A percentile compares a stretch with the other conserved stretches of the same genome.
phyloP scores from a whole-genome alignment of 2,329 filamentous ascomycete species.

The Diaporthe sp. region DNA sequence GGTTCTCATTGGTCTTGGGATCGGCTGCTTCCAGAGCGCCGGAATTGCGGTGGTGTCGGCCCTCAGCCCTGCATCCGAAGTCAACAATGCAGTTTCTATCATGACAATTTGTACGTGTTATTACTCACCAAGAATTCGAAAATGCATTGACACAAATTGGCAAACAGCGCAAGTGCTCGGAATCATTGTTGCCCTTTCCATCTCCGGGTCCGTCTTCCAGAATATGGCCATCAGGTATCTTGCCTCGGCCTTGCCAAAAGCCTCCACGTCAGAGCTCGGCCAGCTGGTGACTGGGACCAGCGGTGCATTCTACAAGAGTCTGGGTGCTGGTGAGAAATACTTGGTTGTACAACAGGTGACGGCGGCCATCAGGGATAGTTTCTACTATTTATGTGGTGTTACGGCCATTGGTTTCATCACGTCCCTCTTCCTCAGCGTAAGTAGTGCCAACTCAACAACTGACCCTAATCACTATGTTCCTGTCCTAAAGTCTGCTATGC shows the following conservation, averaged over 20 bases:
- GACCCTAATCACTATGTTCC: too few relatives aligned
- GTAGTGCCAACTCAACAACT: background rate
- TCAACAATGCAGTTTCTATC: slow-evolving; percentile 37
- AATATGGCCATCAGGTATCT: slow-evolving; percentile 39
- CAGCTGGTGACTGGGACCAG: slow-evolving; percentile 37
- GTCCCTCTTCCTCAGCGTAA: slow-evolving; percentile 39
- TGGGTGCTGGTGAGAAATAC: slow-evolving; percentile 11
- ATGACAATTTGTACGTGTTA: slow-evolving; percentile 38
- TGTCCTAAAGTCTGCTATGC: background rate
- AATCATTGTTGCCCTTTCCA: slow-evolving; percentile 33
- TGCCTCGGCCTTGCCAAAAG: slow-evolving; percentile 17
- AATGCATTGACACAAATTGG: background rate
- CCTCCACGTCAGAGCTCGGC: background rate
- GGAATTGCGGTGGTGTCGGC: slow-evolving; percentile 37
- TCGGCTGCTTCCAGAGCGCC: slow-evolving; percentile 38
- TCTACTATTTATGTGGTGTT: slow-evolving; percentile 32
- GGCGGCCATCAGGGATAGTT: slow-evolving; percentile 33
- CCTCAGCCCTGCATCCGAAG: slow-evolving; percentile 34
- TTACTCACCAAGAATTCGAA: accelerated
- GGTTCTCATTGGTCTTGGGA: slow-evolving; percentile 36
- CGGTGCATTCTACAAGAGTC: slow-evolving; percentile 32
- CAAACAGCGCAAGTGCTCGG: slow-evolving; percentile 37
- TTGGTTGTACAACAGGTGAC: slow-evolving; percentile 39
- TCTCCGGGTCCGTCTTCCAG: slow-evolving; percentile 39
- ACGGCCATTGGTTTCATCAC: slow-evolving; percentile 39